These are phyloP conservation scores for Tylopilus rubrobrunneus DNA, from an alignment of 768 basidiomycete genomes.

Conservation along the genomic window DNA sequence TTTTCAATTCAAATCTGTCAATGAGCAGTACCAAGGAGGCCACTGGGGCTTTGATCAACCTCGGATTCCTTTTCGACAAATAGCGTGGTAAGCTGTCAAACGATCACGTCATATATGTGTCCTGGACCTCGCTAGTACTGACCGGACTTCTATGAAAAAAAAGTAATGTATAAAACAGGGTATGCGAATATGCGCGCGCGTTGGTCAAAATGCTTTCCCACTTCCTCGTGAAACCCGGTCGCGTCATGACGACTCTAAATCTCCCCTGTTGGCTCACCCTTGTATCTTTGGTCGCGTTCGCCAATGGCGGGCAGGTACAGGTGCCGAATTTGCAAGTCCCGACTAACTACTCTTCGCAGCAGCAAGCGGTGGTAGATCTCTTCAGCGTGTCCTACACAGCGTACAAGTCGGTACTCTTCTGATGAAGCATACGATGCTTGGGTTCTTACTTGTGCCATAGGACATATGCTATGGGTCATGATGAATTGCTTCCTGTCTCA, in stretches of 20 bases:
- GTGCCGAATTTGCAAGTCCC: constrained; percentile 42
- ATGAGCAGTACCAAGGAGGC: no score
- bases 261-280: constrained; percentile 10
- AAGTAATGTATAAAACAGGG: no score
- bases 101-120: background rate
- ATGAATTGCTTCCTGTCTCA: constrained; percentile 51
- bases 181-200: background rate
- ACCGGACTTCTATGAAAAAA: no score
- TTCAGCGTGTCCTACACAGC: constrained; percentile 51
- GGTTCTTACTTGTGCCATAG: constrained; percentile 29
- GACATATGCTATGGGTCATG: constrained; percentile 55
- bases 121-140: background rate
- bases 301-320: constrained; percentile 38
- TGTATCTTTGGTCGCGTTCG: constrained; percentile 2
- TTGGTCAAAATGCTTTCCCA: background rate
- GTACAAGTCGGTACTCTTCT: constrained; percentile 42
- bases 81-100: background rate
- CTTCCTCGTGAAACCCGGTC: background rate
- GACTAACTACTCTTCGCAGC: constrained; percentile 31
- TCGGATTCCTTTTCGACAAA: background rate
- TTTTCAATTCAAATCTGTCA: background rate
- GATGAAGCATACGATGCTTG: background rate
- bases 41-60: no score
- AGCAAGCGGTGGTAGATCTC: constrained; percentile 43
- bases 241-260: constrained; percentile 9